Base-by-base conservation (phyloP, 2,329 filamentous ascomycete species). In the Phaeophleospora eucalypticola region DNA sequence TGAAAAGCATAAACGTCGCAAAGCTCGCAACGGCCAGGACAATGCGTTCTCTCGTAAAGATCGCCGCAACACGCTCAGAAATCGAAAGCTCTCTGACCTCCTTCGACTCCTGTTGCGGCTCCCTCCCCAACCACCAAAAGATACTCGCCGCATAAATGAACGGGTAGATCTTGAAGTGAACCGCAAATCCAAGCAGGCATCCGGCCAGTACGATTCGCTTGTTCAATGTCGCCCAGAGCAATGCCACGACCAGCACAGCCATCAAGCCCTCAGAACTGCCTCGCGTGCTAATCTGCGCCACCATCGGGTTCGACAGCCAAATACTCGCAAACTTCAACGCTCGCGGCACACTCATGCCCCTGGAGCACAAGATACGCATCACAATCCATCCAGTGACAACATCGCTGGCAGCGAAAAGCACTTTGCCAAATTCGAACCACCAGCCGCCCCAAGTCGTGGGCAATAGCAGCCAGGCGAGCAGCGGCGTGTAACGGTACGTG, bases 151-250 rank as follows among this genome's bases (percentile, higher is more conserved):
- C 91, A 68, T 98, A 98, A 50, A 98, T 88, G 67, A 97, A 95
- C 0, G 93, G 93, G 62, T 98, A 98, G 51, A 98, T 97, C 76
- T 98, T 98, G 71, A 98, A 94, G 70, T 98, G 93, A 19, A 97
- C 90, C 1, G 82, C 82, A 20, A 95, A 70, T 0, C 93, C 93
- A 2, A 98, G 74, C 21, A 97, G 67, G 2, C 83, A 54, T 0
- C 87, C 91, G 0, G 89, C 86, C 7, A 94, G 64, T 1, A 69
- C 61, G 15, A 86, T 71, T n/a, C 74, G 73, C 41, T 75, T 76
- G 42, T 78, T 73, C 53, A 89, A 71, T 1, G 87, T 84, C 0
- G 90, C 87, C 87, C 88, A 97, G 9, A 98, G 69, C 29, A 97
- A 67, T 0, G 81, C 86, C 51, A 89, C 82, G 4, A 95, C 88